Conservation (phyloP, 2,329 filamentous ascomycete species). For the Pseudofabraea citricarpa region DNA sequence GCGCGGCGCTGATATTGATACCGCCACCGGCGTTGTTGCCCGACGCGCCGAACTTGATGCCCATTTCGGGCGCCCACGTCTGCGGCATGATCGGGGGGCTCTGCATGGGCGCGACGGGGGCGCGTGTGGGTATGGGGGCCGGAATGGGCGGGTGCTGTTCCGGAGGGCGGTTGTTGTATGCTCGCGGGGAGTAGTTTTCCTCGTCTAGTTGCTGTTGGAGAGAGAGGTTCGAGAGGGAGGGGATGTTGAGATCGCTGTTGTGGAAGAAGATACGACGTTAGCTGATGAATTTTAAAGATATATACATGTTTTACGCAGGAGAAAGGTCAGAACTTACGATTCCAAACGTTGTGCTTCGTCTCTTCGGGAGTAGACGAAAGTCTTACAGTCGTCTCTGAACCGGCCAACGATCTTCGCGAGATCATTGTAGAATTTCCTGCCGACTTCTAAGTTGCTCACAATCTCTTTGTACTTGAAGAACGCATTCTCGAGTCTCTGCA, state of each 20-base stretch:
- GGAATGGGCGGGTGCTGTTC: constrained; percentile 26
- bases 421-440: constrained; percentile 96
- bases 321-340: constrained; percentile 45
- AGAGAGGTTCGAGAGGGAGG: constrained; percentile 11
- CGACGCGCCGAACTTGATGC: constrained; percentile 67
- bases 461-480: constrained; percentile 98
- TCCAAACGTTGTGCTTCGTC: constrained; percentile 78
- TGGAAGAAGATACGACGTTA: not conserved
- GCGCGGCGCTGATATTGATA: constrained; percentile 10
- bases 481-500: constrained; percentile 85
- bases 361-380: constrained; percentile 75
- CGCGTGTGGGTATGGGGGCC: constrained; percentile 44
- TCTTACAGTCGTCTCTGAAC: constrained; percentile 75
- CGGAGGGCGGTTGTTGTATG: constrained; percentile 9
- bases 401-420: constrained; percentile 79
- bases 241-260: constrained; percentile 19
- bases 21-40: constrained; percentile 33
- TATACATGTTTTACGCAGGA: too few relatives aligned
- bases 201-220: constrained; percentile 19
- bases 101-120: constrained; percentile 43
- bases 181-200: constrained; percentile 10
- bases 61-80: constrained; percentile 77
- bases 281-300: constrained; percentile 7
- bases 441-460: constrained; percentile 83
- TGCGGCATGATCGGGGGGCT: constrained; percentile 39